These are phyloP conservation scores for Entomortierella parvispora DNA, from an alignment of 192 early-diverging fungal species.

Conservation along the genomic window DNA sequence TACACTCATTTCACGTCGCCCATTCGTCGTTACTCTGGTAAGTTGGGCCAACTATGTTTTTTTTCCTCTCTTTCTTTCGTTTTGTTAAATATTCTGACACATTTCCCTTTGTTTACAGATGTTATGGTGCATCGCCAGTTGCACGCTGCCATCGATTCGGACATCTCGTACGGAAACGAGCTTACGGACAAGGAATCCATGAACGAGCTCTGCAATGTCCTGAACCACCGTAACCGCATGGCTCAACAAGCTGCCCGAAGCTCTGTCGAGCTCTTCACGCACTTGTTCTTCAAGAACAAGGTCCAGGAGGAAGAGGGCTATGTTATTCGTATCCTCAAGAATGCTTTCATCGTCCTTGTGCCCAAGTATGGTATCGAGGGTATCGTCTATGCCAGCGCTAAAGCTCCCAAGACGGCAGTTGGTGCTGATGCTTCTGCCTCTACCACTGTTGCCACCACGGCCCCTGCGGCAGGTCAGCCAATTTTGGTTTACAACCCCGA, in stretches of 20 bases:
- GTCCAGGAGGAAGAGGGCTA: conserved; percentile 85
- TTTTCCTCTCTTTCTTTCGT: neutral
- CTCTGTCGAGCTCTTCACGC: conserved; percentile 96
- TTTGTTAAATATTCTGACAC: neutral
- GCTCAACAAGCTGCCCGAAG: conserved; percentile 95
- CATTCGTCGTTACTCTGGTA: conserved; percentile 96
- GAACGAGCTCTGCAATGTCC: conserved; percentile 81
- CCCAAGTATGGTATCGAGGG: conserved; percentile 94
- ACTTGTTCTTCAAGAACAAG: conserved; percentile 97
- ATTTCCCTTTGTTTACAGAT: conserved; percentile 58
- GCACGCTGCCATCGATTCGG: conserved; percentile 61
- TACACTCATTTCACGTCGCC: conserved; percentile 99
- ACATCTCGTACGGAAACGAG: conserved; percentile 68
- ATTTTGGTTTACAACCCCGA: conserved; percentile 55
- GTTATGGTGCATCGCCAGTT: conserved; percentile 93
- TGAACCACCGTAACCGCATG: conserved; percentile 96
- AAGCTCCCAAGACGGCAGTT: conserved; percentile 25
- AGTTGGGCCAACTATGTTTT: too few relatives aligned
- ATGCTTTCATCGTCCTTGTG: conserved; percentile 93
- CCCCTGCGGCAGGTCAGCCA: conserved; percentile 14
- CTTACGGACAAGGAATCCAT: conserved; percentile 86
- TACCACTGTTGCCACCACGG: conserved; percentile 13
- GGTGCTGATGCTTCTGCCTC: conserved; percentile 15
- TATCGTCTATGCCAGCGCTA: conserved; percentile 78
- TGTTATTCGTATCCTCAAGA: conserved; percentile 92